Percentiles rank a stretch among this genome's conserved stretches.
Conservation (phyloP, 2,329 filamentous ascomycete species). For the Pseudophaeomoniella oleicola region DNA sequence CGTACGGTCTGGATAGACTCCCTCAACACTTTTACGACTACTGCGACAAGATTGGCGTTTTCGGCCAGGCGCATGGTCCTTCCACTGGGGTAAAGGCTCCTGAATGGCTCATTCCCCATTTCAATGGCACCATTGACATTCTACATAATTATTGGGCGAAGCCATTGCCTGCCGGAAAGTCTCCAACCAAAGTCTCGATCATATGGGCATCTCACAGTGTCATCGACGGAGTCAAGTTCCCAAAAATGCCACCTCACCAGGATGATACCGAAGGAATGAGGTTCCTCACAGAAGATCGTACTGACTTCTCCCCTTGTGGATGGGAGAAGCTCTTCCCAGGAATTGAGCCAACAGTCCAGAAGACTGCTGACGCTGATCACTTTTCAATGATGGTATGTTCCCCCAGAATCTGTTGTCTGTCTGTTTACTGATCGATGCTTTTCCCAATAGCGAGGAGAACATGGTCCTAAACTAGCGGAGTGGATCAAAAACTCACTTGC, state of each 20-base stretch:
- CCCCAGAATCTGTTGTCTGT: too few relatives aligned
- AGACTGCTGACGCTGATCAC: neutral
- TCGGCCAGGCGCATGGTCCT: too few relatives aligned
- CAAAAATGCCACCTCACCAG: neutral
- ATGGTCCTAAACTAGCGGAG: too few relatives aligned
- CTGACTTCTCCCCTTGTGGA: slow-evolving; percentile 5
- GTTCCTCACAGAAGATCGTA: slow-evolving; percentile 5
- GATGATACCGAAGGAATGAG: slow-evolving; percentile 9
- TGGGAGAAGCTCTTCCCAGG: slow-evolving; percentile 6
- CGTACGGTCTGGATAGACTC: slow-evolving; percentile 54
- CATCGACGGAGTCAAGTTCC: slow-evolving; percentile 1
- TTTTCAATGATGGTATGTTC: slow-evolving; percentile 1
- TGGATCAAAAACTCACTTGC: too few relatives aligned
- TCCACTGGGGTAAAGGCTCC: too few relatives aligned
- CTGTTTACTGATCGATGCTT: too few relatives aligned
- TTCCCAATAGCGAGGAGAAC: too few relatives aligned
- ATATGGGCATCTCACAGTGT: slow-evolving; percentile 7
- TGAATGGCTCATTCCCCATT: slow-evolving; percentile 10
- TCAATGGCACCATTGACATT: slow-evolving; percentile 7
- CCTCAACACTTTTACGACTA: slow-evolving; percentile 37
- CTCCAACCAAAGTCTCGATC: slow-evolving; percentile 4
- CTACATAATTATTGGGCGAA: slow-evolving; percentile 5
- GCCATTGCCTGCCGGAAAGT: neutral
- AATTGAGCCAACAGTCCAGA: neutral
- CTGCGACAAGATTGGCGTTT: slow-evolving; percentile 28